A percentile compares a stretch with the other conserved stretches of the same genome.
phyloP scores from a whole-genome alignment of 2,329 filamentous ascomycete species.

The Aspergillus piperis region DNA sequence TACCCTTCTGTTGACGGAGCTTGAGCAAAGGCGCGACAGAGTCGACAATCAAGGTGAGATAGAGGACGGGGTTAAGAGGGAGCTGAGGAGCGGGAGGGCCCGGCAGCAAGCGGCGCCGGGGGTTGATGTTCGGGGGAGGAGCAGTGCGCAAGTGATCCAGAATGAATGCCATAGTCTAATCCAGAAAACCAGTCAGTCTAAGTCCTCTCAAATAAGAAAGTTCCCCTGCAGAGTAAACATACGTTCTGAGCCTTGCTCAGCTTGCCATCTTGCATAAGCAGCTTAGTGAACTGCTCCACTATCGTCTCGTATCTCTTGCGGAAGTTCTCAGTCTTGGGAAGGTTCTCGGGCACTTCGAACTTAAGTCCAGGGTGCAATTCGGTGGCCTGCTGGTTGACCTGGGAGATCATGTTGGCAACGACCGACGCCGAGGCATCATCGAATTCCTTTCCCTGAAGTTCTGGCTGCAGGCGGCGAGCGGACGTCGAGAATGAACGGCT shows the following conservation, averaged over 20 bases:
- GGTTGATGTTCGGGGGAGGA: conserved; percentile 73
- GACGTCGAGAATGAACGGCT: conserved; percentile 61
- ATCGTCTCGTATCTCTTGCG: conserved; percentile 84
- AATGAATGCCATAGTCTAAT: conserved; percentile 78
- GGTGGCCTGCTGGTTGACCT: conserved; percentile 35
- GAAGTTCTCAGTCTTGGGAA: conserved; percentile 65
- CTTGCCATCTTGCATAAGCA: conserved; percentile 91
- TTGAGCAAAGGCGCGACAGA: conserved; percentile 86
- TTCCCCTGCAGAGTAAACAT: conserved; percentile 23
- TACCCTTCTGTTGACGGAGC: conserved; percentile 72
- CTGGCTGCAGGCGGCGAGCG: conserved; percentile 41
- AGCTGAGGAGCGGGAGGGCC: conserved; percentile 78
- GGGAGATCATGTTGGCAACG: conserved; percentile 40
- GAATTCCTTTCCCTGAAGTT: conserved; percentile 17
- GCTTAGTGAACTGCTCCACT: conserved; percentile 81
- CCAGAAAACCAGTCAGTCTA: conserved; percentile 7
- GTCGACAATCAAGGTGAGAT: conserved; percentile 88
- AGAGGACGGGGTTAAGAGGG: conserved; percentile 84
- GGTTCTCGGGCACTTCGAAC: conserved; percentile 70
- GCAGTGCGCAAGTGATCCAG: conserved; percentile 82
- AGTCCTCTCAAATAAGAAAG: not conserved
- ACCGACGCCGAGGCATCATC: conserved; percentile 36
- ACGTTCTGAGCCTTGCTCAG: conserved; percentile 87
- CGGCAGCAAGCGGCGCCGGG: conserved; percentile 60
- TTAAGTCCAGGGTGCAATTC: conserved; percentile 64